Evolutionary conservation across 768 basidiomycete genomes (phyloP), one percentile per base, ranked within the genome.

Genomic region (Collybia mongolica): DNA sequence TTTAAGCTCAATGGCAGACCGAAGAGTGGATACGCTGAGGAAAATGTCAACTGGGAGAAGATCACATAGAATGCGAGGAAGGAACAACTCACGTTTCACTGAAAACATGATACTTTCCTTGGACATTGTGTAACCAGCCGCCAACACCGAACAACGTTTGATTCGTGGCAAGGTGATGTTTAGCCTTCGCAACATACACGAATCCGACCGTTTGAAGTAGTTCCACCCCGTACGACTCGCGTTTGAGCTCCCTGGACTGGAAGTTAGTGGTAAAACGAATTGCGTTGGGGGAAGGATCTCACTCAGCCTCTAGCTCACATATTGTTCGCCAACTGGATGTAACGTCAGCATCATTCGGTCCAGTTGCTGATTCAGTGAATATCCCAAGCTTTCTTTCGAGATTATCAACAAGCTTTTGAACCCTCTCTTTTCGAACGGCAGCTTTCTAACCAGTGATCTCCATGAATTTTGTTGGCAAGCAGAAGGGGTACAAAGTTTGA

Each of bases 81-180:
- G 40, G 41, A 38, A n/a, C 9, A 39, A 74, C 89, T 58, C 55
- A 90, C 89, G 91, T 93, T 72, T 94, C 92, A 63, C 90, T 93
- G 67, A 96, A 90, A 15, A 94, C 88, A 61, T 95, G 92, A 44
- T 93, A 94, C 70, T 92, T 93, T 11, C 89, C 90, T 65, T 92
- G 90, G 2, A 93, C 90, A 48, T 91, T 91, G 65, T 95, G 93
- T 51, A 95, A 64, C 93, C 93, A 96, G 6, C 93, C 93, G 11
- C 93, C 93, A 14, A 96, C 86, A 22, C 93, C 93, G 43, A 93
- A 83, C 74, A 75, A 82, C 55, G 69, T 81, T 74, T 79, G 77
- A 53, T 77, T 77, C 15, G 88, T 83, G 0, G 92, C 93, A 0
- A 90, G 76, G 60, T 84, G 84, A 32, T 93, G 90, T 62, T 90